These are phyloP conservation scores for Trametes elegans DNA, from an alignment of 768 basidiomycete species.

Conservation along the genomic window DNA sequence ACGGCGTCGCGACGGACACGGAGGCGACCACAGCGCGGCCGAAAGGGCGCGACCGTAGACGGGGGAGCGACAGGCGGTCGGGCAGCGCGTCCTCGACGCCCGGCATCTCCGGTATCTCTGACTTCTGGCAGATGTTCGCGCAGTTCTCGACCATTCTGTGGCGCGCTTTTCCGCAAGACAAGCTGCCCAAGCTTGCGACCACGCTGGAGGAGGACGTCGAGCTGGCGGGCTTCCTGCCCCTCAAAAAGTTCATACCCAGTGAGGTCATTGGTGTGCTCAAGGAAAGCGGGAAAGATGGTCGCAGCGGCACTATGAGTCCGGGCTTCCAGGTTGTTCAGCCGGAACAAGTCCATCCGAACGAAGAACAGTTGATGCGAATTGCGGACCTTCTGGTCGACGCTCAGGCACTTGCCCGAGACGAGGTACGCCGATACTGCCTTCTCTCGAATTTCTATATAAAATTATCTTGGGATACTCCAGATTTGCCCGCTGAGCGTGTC, in stretches of 20 bases:
- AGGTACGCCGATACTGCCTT: slow-evolving; percentile 41
- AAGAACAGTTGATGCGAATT: slow-evolving; percentile 93
- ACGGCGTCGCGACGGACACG: background rate
- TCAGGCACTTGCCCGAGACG: slow-evolving; percentile 50
- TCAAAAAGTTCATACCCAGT: slow-evolving; percentile 58
- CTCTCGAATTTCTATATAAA: background rate
- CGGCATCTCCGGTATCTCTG: slow-evolving; percentile 37
- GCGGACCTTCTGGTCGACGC: slow-evolving; percentile 80
- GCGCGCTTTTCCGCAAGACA: slow-evolving; percentile 63
- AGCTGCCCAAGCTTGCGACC: slow-evolving; percentile 53
- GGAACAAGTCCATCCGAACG: slow-evolving; percentile 79
- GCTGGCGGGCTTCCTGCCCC: slow-evolving; percentile 81
- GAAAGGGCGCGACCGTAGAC: slow-evolving; percentile 26
- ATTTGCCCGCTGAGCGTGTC: slow-evolving; percentile 23
- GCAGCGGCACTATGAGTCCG: background rate
- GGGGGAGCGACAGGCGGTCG: slow-evolving; percentile 32
- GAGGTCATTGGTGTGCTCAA: slow-evolving; percentile 18
- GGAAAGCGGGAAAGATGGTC: background rate
- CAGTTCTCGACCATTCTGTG: slow-evolving; percentile 62
- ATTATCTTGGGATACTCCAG: slow-evolving; percentile 18
- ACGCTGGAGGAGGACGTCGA: slow-evolving; percentile 91
- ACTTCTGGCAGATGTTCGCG: slow-evolving; percentile 74
- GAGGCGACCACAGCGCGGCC: slow-evolving; percentile 21
- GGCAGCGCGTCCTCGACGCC: slow-evolving; percentile 30
- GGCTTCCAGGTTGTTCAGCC: slow-evolving; percentile 8